Conservation (phyloP, 2,329 filamentous ascomycete species). For the Samsoniella hepiali region DNA sequence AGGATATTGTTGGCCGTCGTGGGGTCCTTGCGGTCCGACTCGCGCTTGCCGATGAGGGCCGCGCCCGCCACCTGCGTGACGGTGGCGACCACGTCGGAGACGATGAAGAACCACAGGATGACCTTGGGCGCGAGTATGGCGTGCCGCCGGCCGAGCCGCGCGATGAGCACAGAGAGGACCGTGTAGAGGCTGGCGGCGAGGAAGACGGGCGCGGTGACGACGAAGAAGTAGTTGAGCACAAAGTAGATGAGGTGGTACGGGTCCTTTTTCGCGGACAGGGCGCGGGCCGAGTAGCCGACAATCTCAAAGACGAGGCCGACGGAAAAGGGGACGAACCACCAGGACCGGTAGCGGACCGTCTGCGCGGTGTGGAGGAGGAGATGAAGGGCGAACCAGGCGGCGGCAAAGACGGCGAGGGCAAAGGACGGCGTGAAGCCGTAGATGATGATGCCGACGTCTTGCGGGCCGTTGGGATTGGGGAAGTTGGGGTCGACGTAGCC, state of each 20-base stretch:
- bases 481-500: slow-evolving; percentile 52
- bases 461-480: slow-evolving; percentile 43
- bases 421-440: slow-evolving; percentile 50
- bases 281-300: slow-evolving; percentile 47
- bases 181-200: slow-evolving; percentile 55
- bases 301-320: slow-evolving; percentile 47
- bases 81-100: slow-evolving; percentile 51
- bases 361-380: slow-evolving; percentile 37
- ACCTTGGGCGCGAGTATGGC: slow-evolving; percentile 43
- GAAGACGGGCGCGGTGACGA: slow-evolving; percentile 57
- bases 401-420: slow-evolving; percentile 41
- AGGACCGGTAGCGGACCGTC: slow-evolving; percentile 32
- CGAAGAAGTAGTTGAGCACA: slow-evolving; percentile 59
- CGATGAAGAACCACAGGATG: slow-evolving; percentile 53
- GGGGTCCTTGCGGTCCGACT: slow-evolving; percentile 48
- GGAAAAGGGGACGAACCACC: slow-evolving; percentile 46
- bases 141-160: slow-evolving; percentile 38
- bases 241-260: slow-evolving; percentile 55
- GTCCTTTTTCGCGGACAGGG: slow-evolving; percentile 46
- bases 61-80: slow-evolving; percentile 53
- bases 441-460: slow-evolving; percentile 48
- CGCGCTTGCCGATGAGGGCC: slow-evolving; percentile 48
- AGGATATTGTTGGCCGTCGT: slow-evolving; percentile 53
- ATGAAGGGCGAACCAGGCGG: slow-evolving; percentile 42
- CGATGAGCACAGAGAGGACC: slow-evolving; percentile 49